Evolutionary conservation across 345 rosid species (phyloP), one percentile per base, ranked within the genome.

Genomic region (Crucihimalaya himalaica): DNA sequence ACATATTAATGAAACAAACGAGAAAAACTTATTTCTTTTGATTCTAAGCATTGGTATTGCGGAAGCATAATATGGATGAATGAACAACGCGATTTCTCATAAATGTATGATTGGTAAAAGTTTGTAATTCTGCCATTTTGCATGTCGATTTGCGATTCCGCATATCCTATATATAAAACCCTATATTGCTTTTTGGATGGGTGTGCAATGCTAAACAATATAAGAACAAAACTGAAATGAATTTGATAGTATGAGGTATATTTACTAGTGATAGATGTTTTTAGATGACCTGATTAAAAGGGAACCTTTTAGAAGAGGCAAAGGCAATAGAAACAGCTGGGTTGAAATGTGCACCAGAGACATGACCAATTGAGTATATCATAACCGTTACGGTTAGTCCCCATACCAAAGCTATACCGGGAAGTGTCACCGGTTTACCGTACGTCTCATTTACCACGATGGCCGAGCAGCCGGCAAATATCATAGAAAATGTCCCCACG

Each of bases 261-360:
- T 12, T 51, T 51, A 2, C 7, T 14, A 42, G n/a, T 14, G 18
- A 32, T 52, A 52, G 58, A 23, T 48, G 3, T 27, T 8, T 15
- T 10, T 35, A 28, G 21, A 19, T 42, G 5, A 81, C 89, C 68
- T 79, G 79, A 62, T 14, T 34, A 74, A 78, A 72, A 2, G 87
- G 83, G 42, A 84, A 83, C 37, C 74, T 76, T 25, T 62, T 58
- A 3, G 59, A 68, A n/a, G 73, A 50, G 0, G 83, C 84, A 25
- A 84, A 74, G 21, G 84, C 86, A 43, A 84, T 57, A 15, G 85
- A 81, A 25, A 87, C 79, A 14, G 86, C 85, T n/a, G 84, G 88
- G 42, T 86, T 86, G 72, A 83, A 80, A 78, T 86, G 87, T 52
- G 83, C 85, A 35, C 91, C 88, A 1, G 86, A 84, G 50, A 86